These are phyloP conservation scores for Microstegium vimineum DNA, from an alignment of 176 grass and related monocot genomes.

Conservation along the genomic window DNA sequence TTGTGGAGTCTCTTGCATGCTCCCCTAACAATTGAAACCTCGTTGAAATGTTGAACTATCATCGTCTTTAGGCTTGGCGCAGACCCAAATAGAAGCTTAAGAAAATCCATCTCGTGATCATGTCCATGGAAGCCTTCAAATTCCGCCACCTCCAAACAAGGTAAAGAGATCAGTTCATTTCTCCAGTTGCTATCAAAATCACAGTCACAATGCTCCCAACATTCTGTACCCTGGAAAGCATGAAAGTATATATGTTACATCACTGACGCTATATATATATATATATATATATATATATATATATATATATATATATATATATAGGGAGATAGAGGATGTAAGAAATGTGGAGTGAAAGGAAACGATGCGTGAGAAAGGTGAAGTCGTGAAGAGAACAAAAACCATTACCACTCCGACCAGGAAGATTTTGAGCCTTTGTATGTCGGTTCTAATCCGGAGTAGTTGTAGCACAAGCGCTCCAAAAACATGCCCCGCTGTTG, in stretches of 20 bases:
- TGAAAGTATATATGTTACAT: background rate
- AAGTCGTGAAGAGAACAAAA: background rate
- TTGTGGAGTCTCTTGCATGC: too few relatives aligned
- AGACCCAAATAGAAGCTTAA: background rate
- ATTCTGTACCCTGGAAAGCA: background rate
- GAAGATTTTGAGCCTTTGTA: background rate
- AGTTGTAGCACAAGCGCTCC: background rate
- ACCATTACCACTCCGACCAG: too few relatives aligned
- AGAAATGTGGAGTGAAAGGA: background rate
- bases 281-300: background rate
- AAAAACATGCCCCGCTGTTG: background rate
- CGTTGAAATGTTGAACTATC: background rate
- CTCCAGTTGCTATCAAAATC: background rate
- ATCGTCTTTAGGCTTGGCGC: background rate
- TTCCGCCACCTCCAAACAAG: background rate
- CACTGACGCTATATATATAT: background rate
- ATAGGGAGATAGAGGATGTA: background rate
- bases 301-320: background rate
- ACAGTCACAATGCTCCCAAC: background rate
- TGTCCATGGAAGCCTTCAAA: background rate
- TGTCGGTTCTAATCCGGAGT: background rate
- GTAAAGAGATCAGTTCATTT: background rate
- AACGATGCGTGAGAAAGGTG: background rate
- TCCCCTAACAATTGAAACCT: too few relatives aligned
- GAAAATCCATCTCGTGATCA: background rate